Percentiles rank a stretch among this genome's conserved stretches.
phyloP scores from a whole-genome alignment of 164 flowering plant species.

The Amborella trichopoda region DNA sequence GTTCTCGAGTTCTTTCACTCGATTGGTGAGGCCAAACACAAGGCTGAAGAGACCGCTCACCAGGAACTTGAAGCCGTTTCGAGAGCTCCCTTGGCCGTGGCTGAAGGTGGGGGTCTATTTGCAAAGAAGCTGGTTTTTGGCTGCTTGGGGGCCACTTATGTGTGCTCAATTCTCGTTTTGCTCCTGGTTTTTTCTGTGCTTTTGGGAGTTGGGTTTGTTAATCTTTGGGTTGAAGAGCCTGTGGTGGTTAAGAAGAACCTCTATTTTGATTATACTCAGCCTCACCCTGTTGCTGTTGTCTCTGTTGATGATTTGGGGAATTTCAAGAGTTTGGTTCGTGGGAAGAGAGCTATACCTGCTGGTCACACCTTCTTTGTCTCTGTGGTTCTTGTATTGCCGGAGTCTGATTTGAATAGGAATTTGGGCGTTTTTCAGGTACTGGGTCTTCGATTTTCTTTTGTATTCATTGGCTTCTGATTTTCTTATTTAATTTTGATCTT shows the following conservation, averaged over 20 bases:
- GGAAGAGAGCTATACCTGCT: slow-evolving; percentile 29
- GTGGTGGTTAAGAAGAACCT: slow-evolving; percentile 29
- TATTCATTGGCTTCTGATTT: too few relatives aligned
- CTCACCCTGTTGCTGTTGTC: slow-evolving; percentile 41
- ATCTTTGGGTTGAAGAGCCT: slow-evolving; percentile 56
- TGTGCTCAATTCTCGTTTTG: slow-evolving; percentile 23
- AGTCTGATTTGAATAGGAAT: slow-evolving; percentile 54
- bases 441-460: neutral
- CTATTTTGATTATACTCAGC: slow-evolving; percentile 54
- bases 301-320: slow-evolving; percentile 7
- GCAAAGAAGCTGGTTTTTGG: slow-evolving; percentile 34
- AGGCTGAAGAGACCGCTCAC: too few relatives aligned
- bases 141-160: slow-evolving; percentile 33
- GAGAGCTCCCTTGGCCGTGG: slow-evolving; percentile 19
- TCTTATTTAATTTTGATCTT: too few relatives aligned
- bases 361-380: slow-evolving; percentile 59
- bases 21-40: too few relatives aligned
- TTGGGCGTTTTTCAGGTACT: slow-evolving; percentile 82
- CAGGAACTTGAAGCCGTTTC: too few relatives aligned
- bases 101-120: slow-evolving; percentile 13
- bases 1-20: too few relatives aligned
- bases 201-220: slow-evolving; percentile 46
- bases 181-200: slow-evolving; percentile 28
- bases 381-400: slow-evolving; percentile 58
- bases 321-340: slow-evolving; percentile 3